Percentiles rank a stretch among this genome's conserved stretches.
Conservation (phyloP, 805 yeast species). For the Starmerella powellii region DNA sequence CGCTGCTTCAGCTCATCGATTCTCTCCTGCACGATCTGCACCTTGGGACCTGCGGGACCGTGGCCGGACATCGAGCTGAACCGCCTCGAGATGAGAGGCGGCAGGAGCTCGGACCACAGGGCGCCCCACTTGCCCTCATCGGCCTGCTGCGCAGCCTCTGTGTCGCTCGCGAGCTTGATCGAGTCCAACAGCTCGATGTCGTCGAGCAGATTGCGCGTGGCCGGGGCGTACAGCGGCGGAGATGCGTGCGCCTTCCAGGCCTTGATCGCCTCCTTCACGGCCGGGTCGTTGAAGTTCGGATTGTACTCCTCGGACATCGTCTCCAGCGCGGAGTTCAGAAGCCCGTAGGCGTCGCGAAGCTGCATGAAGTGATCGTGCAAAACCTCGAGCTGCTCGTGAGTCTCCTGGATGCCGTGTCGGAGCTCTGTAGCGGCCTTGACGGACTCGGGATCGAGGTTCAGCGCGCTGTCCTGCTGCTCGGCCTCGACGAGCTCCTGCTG, state of each 20-base stretch:
- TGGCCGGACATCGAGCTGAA: background rate
- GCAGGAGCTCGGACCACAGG: slow-evolving; percentile 3
- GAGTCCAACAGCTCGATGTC: slow-evolving; percentile 7
- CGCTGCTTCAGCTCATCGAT: background rate
- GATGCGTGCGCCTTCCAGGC: slow-evolving; percentile 26
- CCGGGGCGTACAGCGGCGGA: slow-evolving; percentile 3
- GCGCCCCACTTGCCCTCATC: too few relatives aligned
- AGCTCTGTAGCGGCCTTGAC: slow-evolving; percentile 11
- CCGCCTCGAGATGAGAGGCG: background rate
- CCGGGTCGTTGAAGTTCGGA: slow-evolving; percentile 74
- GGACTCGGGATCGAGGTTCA: slow-evolving; percentile 12
- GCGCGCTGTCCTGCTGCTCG: slow-evolving; percentile 5
- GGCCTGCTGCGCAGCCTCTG: background rate
- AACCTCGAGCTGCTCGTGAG: slow-evolving; percentile 9
- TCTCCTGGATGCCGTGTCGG: slow-evolving; percentile 14
- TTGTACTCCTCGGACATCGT: slow-evolving; percentile 51
- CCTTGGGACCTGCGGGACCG: slow-evolving; percentile 3
- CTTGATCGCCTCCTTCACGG: slow-evolving; percentile 62
- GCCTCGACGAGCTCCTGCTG: slow-evolving; percentile 29
- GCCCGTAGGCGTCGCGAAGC: slow-evolving; percentile 11
- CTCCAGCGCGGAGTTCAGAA: slow-evolving; percentile 32
- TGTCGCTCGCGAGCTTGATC: slow-evolving; percentile 9
- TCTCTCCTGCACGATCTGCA: slow-evolving; percentile 2
- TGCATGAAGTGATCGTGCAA: slow-evolving; percentile 7
- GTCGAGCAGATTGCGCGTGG: background rate